These are phyloP conservation scores for Cercospora sp. DNA, from an alignment of 2,329 filamentous ascomycete species.

Conservation along the genomic window DNA sequence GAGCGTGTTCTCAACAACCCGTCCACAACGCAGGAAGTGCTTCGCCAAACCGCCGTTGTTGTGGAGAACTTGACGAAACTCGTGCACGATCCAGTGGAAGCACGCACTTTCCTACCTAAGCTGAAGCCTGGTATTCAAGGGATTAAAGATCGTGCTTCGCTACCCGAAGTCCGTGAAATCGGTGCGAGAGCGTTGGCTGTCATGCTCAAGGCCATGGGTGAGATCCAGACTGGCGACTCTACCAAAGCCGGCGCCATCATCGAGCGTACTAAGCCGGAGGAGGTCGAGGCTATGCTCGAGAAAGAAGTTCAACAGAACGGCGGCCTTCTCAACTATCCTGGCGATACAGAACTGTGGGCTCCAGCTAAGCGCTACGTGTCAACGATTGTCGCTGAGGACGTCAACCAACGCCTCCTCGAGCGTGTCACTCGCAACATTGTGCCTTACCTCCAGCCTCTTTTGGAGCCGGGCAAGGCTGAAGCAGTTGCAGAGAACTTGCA, in stretches of 20 bases:
- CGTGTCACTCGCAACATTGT: conserved; percentile 68
- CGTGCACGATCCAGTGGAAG: conserved; percentile 93
- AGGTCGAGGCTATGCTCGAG: conserved; percentile 73
- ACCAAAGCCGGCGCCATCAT: conserved; percentile 56
- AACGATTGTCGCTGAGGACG: conserved; percentile 82
- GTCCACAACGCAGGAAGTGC: conserved; percentile 85
- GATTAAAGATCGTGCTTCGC: conserved; percentile 81
- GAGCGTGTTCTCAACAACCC: conserved; percentile 93
- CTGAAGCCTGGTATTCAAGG: conserved; percentile 89
- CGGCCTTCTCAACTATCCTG: conserved; percentile 61
- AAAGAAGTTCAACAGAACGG: conserved; percentile 71
- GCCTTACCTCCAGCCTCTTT: conserved; percentile 73
- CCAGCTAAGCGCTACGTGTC: conserved; percentile 71
- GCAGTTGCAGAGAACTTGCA: conserved; percentile 73
- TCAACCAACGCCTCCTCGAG: conserved; percentile 75
- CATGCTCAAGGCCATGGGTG: conserved; percentile 89
- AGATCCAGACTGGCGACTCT: conserved; percentile 51
- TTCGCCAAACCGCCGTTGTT: conserved; percentile 93
- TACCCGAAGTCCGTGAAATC: conserved; percentile 91
- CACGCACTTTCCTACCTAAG: conserved; percentile 91
- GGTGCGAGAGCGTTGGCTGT: conserved; percentile 78
- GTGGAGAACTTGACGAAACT: conserved; percentile 98
- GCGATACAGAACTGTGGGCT: conserved; percentile 63
- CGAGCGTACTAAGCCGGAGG: conserved; percentile 67
- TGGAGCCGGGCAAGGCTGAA: conserved; percentile 62